These are phyloP conservation scores for Cucumis sativus DNA, from an alignment of 306 rosid genomes.

Conservation along the genomic window Cucumber_9930_V3 NC_026655.2:9470001-9470500, in stretches of 20 bases:
- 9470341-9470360: slow-evolving; percentile 67
- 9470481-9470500: not conserved
- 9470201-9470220: not conserved
- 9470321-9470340: slow-evolving; percentile 75
- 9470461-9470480: slow-evolving; percentile 38
- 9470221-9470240: slow-evolving; percentile 2
- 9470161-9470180: not conserved
- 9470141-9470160: not conserved
- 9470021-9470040: not conserved
- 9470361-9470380: slow-evolving; percentile 96
- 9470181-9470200: not conserved
- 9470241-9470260: slow-evolving; percentile 88
- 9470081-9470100: slow-evolving; percentile 3
- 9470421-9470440: slow-evolving; percentile 91
- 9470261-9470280: slow-evolving; percentile 95
- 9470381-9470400: slow-evolving; percentile 85
- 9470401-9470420: slow-evolving; percentile 83
- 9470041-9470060: not conserved
- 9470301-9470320: slow-evolving; percentile 78
- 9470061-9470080: not conserved
- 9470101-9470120: not conserved
- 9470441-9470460: slow-evolving; percentile 84
- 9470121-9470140: not conserved
- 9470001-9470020: too few relatives aligned
- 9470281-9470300: slow-evolving; percentile 82